Evolutionary conservation across 139 green algal species (phyloP).

Genomic region (Chlorella ohadii): DNA sequence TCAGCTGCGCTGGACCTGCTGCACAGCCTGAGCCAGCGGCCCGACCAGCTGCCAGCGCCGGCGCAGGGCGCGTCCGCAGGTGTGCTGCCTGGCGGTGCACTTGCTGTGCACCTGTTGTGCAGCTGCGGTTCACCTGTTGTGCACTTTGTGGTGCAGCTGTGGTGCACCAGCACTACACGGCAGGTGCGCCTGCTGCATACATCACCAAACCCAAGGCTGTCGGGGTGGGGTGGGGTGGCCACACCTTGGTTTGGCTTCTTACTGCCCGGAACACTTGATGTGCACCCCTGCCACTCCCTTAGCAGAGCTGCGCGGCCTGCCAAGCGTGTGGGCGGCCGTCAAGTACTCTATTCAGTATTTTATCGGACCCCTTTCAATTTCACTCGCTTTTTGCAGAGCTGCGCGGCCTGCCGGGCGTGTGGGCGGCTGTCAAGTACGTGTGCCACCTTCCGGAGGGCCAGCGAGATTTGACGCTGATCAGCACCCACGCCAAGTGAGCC

Average conservation of each 20-base stretch:
- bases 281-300: too few relatives aligned
- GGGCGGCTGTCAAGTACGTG: slow-evolving; percentile 84
- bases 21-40: slow-evolving; percentile 61
- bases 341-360: too few relatives aligned
- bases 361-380: too few relatives aligned
- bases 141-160: too few relatives aligned
- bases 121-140: too few relatives aligned
- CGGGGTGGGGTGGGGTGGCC: too few relatives aligned
- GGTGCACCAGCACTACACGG: too few relatives aligned
- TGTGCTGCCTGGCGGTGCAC: slow-evolving; percentile 1
- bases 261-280: too few relatives aligned
- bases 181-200: too few relatives aligned
- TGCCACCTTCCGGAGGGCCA: slow-evolving; percentile 43
- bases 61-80: slow-evolving; percentile 50
- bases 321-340: slow-evolving; percentile 88
- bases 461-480: slow-evolving; percentile 45
- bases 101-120: too few relatives aligned
- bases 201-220: too few relatives aligned
- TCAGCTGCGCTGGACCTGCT: slow-evolving; percentile 75
- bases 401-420: slow-evolving; percentile 82
- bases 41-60: slow-evolving; percentile 32
- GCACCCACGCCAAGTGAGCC: slow-evolving; percentile 55
- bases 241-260: too few relatives aligned
- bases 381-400: slow-evolving; percentile 69
- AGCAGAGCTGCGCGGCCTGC: slow-evolving; percentile 73